Evolutionary conservation across 2,329 filamentous ascomycete species (phyloP), one percentile per base, ranked within the genome.

Genomic region (Teratosphaeria gauchensis): DNA sequence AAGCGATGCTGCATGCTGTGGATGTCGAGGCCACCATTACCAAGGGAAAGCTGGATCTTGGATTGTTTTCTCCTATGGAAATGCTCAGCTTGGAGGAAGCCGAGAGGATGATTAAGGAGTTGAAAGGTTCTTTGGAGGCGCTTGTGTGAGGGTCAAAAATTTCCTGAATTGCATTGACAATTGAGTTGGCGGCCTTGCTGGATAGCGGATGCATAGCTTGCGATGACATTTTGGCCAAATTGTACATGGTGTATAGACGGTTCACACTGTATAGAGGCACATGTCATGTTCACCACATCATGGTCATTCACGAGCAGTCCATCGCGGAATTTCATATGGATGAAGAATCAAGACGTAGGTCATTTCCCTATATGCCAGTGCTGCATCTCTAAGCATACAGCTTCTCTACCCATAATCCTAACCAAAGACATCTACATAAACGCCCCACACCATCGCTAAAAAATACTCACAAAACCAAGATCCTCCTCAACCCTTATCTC

Each of bases 21-120:
- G 82, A 85, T 66, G 66, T 84, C 12, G 82, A 84, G 71, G 76
- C 78, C 8, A 80, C 79, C 8, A 68, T 83, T 19, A 68, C 73
- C 7, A 68, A 77, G 38, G 77, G 28, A 7, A 68, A 64, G 5
- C 66, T 85, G 59, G 77, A 80, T 63, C 71, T 84, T 51, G 82
- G 81, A 14, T 65, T 83, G 7, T 84, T 84, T 68, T 77, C 73
- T 21, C 75, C 77, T 4, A 69, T 69, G 46, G 71, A 71, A 6
- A 75, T 80, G 73, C 35, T 82, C 48, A 66, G 67, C 28, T 61
- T 77, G 54, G 61, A 70, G 4, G 66, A 69, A 42, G 74, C 73
- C 2, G 67, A 75, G 61, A 64, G 60, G n/a, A 53, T 76, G 57
- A 60, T 77, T 1, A 61, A 68, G 19, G 70, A 70, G 38, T 60